Evolutionary conservation across 163 green algal genomes (phyloP).

Genomic region (Scenedesmus sp.): DNA sequence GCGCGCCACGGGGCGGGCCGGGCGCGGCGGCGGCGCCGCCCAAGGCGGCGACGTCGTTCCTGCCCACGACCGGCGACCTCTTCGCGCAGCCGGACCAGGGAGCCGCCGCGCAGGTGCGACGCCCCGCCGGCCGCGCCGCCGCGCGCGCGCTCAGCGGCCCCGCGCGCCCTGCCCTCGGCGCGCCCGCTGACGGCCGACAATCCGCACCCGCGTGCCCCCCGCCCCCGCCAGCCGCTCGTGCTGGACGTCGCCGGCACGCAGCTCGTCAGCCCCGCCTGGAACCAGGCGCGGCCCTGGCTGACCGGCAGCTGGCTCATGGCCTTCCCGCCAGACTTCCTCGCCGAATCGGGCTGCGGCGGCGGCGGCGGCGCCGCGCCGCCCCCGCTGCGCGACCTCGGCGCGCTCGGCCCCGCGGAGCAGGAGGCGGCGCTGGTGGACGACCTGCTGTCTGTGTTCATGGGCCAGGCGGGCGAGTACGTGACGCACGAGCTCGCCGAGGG

Average conservation of each 20-base stretch:
- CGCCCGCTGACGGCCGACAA: too few species aligned
- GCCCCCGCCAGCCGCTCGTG: neutral
- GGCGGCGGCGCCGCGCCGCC: neutral
- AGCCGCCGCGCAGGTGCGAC: neutral
- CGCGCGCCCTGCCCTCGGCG: too few species aligned
- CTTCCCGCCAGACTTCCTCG: neutral
- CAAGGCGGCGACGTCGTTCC: conserved; percentile 13
- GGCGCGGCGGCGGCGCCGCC: too few species aligned
- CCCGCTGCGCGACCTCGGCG: conserved; percentile 9
- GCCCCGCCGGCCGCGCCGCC: too few species aligned
- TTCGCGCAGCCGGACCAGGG: conserved; percentile 35
- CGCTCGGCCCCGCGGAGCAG: conserved; percentile 8
- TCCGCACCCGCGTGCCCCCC: too few species aligned
- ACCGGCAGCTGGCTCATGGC: conserved; percentile 32
- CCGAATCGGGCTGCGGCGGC: conserved; percentile 8
- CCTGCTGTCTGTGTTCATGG: conserved; percentile 83
- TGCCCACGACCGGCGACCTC: conserved; percentile 39
- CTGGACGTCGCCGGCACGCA: conserved; percentile 10
- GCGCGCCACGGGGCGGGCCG: too few species aligned
- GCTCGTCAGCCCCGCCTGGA: conserved; percentile 32
- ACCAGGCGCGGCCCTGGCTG: conserved; percentile 32
- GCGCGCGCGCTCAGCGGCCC: too few species aligned
- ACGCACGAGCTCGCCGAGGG: conserved; percentile 12
- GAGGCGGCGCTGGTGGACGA: conserved; percentile 68
- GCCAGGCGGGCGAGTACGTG: conserved; percentile 65